phyloP scores from a whole-genome alignment of 208 protist species.

The Leishmania guyanensis region DNA sequence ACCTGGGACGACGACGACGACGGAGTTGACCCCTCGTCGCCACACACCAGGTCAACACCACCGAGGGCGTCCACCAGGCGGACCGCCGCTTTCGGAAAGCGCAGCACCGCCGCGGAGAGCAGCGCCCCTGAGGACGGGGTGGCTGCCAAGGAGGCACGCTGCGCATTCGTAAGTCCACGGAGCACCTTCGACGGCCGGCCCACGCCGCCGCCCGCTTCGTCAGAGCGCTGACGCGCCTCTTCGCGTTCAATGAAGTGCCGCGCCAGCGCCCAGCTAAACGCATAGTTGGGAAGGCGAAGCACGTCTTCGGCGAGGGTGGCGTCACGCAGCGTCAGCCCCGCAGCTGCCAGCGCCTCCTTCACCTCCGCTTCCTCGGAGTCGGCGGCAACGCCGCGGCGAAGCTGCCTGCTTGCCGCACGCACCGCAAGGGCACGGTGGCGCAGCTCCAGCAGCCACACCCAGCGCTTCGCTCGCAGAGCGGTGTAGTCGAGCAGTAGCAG shows the following conservation, averaged over 20 bases:
- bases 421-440: slow-evolving; percentile 15
- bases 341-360: slow-evolving; percentile 9
- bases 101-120: slow-evolving; percentile 49
- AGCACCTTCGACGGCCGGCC: slow-evolving; percentile 56
- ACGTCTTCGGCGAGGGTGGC: slow-evolving; percentile 31
- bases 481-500: slow-evolving; percentile 79
- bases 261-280: slow-evolving; percentile 81
- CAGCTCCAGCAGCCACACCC: slow-evolving; percentile 84
- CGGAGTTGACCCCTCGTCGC: slow-evolving; percentile 16
- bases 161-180: slow-evolving; percentile 41
- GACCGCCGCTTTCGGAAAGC: slow-evolving; percentile 60
- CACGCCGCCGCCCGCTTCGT: background rate
- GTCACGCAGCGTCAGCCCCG: background rate
- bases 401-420: background rate
- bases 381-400: background rate
- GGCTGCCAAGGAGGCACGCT: slow-evolving; percentile 33
- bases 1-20: slow-evolving; percentile 14
- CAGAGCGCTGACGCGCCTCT: slow-evolving; percentile 15
- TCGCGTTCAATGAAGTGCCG: slow-evolving; percentile 75
- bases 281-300: slow-evolving; percentile 62
- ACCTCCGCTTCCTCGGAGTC: slow-evolving; percentile 1
- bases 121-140: slow-evolving; percentile 48
- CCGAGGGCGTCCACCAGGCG: slow-evolving; percentile 59
- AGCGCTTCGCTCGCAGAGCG: slow-evolving; percentile 73
- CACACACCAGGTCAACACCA: slow-evolving; percentile 33